Evolutionary conservation across 1,139 yeast species (phyloP), one percentile per base, ranked within the genome.

Genomic region (Yamadazyma blattariae): DNA sequence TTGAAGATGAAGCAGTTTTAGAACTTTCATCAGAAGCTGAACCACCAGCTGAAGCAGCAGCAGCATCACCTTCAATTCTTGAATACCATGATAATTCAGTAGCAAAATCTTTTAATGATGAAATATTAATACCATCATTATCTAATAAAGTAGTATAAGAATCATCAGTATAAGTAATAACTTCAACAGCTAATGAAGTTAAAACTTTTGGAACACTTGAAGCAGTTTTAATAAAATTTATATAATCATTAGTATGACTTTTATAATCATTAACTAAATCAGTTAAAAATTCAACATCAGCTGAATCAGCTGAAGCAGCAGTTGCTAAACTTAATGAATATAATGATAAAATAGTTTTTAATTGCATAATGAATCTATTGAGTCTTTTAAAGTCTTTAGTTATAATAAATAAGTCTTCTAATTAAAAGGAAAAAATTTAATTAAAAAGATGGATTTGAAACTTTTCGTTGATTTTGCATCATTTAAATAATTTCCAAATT

Each of bases 71-170:
- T 7, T 54, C 54, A 12, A 42, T 50, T 36, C 67, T 51, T 36
- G 69, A 52, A 50, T 59, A 65, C 76, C 76, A 70, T 23, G 75
- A 74, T 43, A 70, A 61, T 26, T 55, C 54, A 27, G 68, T 57
- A 26, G 72, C 75, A 46, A 54, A 69, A 13, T 46, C 41, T 45
- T 51, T 57, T 41, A 70, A 57, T 10, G 54, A 41, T 7, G 45
- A 30, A 20, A 67, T 48, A 37, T 59, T 41, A 15, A 57, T 34
- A 13, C 39, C 42, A 22, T 41, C 52, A 32, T 59, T 45, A 27
- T 57, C 53, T 48, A 68, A 57, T 40, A 69, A 51, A 10, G 74
- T 65, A 20, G 75, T 69, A 51, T 69, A 53, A 6, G 56, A 50
- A 42, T 64, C 65, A 44, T 65, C 68, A n/a, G 57, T 66, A 46